A percentile compares a stretch with the other conserved stretches of the same genome.
These are phyloP conservation scores for Vigna unguiculata DNA, from an alignment of 306 rosid genomes.

Conservation along the genomic window DNA sequence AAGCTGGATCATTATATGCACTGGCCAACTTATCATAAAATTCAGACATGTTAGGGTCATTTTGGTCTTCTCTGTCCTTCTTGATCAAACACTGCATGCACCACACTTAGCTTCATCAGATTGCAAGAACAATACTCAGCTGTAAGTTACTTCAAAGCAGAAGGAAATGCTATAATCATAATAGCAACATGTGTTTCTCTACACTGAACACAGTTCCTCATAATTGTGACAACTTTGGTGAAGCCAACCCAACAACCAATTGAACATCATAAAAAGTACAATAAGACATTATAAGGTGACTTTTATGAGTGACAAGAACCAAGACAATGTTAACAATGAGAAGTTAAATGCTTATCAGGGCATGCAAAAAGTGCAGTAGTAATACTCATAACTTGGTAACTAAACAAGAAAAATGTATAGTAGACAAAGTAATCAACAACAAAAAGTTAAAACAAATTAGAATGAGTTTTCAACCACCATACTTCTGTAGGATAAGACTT, in stretches of 20 bases:
- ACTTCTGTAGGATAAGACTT: conserved; percentile 70
- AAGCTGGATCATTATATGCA: conserved; percentile 74
- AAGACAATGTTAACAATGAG: neutral
- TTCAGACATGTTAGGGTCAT: conserved; percentile 54
- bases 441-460: conserved; percentile 20
- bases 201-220: neutral
- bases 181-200: neutral
- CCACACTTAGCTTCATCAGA: conserved; percentile 37
- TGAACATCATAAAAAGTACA: too few species aligned
- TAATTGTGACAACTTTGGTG: neutral
- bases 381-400: conserved; percentile 10
- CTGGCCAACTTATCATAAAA: conserved; percentile 60
- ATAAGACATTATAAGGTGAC: too few species aligned
- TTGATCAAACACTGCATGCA: conserved; percentile 79
- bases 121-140: conserved; percentile 1
- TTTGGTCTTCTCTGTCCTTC: conserved; percentile 70
- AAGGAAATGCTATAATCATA: conserved; percentile 9
- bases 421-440: conserved; percentile 13
- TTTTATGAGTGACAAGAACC: neutral
- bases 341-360: neutral
- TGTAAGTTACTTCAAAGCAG: conserved; percentile 12
- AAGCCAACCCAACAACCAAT: neutral
- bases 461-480: conserved; percentile 33
- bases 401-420: neutral
- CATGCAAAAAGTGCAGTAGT: neutral